Percentiles rank a stretch among this genome's conserved stretches.
phyloP scores from a whole-genome alignment of 345 rosid species.

The Orychophragmus violaceus region DNA sequence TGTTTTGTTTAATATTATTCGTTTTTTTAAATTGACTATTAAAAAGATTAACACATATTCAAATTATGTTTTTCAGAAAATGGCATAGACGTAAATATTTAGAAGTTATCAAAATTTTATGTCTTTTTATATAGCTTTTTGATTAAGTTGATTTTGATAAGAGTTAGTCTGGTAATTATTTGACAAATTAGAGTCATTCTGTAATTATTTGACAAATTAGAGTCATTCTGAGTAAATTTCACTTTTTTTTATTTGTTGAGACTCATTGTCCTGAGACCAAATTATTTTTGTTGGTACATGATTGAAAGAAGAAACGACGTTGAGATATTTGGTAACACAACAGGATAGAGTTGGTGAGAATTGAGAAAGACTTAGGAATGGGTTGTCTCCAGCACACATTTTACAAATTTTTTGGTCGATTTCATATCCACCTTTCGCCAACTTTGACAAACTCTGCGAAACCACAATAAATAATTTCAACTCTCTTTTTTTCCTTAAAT shows the following conservation, averaged over 20 bases:
- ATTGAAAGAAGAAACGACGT: slow-evolving; percentile 12
- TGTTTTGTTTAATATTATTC: too few species aligned
- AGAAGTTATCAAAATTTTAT: too few species aligned
- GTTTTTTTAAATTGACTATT: too few species aligned
- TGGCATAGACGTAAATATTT: too few species aligned
- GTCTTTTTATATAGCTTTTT: too few species aligned
- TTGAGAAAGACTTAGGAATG: slow-evolving; percentile 16
- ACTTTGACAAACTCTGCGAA: slow-evolving; percentile 29
- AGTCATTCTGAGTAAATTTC: too few species aligned
- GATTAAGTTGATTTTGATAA: too few species aligned
- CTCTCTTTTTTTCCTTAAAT: slow-evolving; percentile 1
- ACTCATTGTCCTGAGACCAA: slow-evolving; percentile 10
- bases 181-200: too few species aligned
- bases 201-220: too few species aligned
- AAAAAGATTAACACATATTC: too few species aligned
- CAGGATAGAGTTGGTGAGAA: slow-evolving; percentile 22
- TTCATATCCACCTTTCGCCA: slow-evolving; percentile 34
- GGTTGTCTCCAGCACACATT: slow-evolving; percentile 32
- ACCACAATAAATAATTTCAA: slow-evolving; percentile 5
- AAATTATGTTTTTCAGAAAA: too few species aligned
- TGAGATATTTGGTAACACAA: slow-evolving; percentile 17
- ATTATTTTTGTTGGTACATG: slow-evolving; percentile 6
- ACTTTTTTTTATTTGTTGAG: slow-evolving; percentile 2
- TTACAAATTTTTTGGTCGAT: slow-evolving; percentile 15
- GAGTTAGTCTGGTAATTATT: too few species aligned